Conservation (phyloP, 371 early-diverging fungal genomes). For the Fennellomyces sp. region DNA sequence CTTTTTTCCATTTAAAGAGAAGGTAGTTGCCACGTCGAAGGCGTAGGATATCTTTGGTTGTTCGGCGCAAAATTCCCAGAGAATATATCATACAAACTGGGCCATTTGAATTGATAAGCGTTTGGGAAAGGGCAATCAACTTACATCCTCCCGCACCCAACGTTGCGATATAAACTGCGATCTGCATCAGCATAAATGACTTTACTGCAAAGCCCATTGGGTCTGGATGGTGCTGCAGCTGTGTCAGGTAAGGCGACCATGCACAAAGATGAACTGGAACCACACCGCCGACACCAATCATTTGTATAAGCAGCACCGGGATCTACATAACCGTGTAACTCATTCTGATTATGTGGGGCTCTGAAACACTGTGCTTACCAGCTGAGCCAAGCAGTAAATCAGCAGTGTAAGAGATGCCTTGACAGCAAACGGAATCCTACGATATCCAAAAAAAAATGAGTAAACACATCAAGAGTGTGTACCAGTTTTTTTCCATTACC, state of each 20-base stretch:
- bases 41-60: slow-evolving; percentile 45
- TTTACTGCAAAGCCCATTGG: slow-evolving; percentile 38
- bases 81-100: slow-evolving; percentile 44
- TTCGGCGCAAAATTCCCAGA: slow-evolving; percentile 44
- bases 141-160: slow-evolving; percentile 48
- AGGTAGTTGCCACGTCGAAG: slow-evolving; percentile 46
- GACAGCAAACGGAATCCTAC: slow-evolving; percentile 45
- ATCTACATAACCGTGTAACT: slow-evolving; percentile 21
- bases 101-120: too few relatives aligned
- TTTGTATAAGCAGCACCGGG: slow-evolving; percentile 38
- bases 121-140: not conserved
- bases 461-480: too few relatives aligned
- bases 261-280: slow-evolving; percentile 40
- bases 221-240: slow-evolving; percentile 38
- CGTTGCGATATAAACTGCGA: slow-evolving; percentile 36
- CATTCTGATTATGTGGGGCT: too few relatives aligned
- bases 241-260: slow-evolving; percentile 42
- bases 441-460: too few relatives aligned
- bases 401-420: slow-evolving; percentile 40
- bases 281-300: slow-evolving; percentile 49
- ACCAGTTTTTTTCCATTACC: slow-evolving; percentile 23
- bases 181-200: slow-evolving; percentile 37
- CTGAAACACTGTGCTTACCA: slow-evolving; percentile 28
- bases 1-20: slow-evolving; percentile 48
- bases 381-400: slow-evolving; percentile 38